phyloP scores from a whole-genome alignment of 2,329 filamentous ascomycete species.

The Cordyceps farinosa region DNA sequence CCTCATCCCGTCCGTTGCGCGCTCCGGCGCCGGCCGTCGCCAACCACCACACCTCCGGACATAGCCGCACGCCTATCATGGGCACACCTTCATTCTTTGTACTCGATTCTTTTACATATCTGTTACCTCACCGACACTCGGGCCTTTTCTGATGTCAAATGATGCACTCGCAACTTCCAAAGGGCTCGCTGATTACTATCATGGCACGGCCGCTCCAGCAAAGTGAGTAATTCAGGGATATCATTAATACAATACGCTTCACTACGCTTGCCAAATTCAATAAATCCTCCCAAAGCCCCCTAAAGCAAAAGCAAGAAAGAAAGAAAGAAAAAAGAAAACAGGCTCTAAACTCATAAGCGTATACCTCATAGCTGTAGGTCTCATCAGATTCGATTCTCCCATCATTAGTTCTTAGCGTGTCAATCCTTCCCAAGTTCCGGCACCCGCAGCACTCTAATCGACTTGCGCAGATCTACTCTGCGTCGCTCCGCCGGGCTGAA shows the following conservation, averaged over 20 bases:
- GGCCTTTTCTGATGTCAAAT: background rate
- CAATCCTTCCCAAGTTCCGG: background rate
- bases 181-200: background rate
- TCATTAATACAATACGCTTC: background rate
- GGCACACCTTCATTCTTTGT: background rate
- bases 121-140: background rate
- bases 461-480: conserved; percentile 34
- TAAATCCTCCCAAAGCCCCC: background rate
- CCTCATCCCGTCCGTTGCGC: background rate
- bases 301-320: background rate
- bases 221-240: background rate
- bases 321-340: background rate
- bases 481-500: conserved; percentile 30
- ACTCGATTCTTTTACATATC: conserved; percentile 11
- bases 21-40: conserved; percentile 7
- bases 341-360: background rate
- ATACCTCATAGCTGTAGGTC: background rate
- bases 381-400: background rate
- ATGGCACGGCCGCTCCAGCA: background rate
- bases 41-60: background rate
- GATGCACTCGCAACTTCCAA: background rate
- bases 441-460: conserved; percentile 35
- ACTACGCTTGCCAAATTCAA: background rate
- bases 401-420: background rate
- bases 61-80: background rate